phyloP scores from a whole-genome alignment of 2,329 filamentous ascomycete species.

The Ampelomyces quisqualis region DNA sequence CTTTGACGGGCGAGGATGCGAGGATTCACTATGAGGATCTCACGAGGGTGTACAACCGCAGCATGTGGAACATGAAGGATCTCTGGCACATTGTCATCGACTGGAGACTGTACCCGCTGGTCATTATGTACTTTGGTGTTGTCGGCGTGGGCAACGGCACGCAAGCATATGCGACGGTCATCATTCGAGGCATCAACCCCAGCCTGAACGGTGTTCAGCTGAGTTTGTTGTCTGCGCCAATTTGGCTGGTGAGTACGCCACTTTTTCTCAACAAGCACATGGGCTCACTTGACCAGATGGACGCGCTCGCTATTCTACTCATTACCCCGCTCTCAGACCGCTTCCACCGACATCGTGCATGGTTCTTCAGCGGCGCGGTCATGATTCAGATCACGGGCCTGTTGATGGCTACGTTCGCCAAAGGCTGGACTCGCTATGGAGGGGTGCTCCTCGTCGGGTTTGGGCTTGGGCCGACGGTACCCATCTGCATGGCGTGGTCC shows the following conservation, averaged over 20 bases:
- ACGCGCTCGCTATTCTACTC: slow-evolving; percentile 81
- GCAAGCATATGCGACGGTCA: slow-evolving; percentile 83
- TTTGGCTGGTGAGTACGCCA: slow-evolving; percentile 76
- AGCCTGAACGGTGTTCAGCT: slow-evolving; percentile 71
- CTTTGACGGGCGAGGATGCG: slow-evolving; percentile 74
- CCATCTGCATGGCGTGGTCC: slow-evolving; percentile 93
- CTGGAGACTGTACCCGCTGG: slow-evolving; percentile 84
- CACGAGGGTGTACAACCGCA: slow-evolving; percentile 73
- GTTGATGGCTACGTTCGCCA: slow-evolving; percentile 74
- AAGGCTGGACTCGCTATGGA: slow-evolving; percentile 81
- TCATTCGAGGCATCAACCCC: slow-evolving; percentile 77
- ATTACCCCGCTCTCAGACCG: slow-evolving; percentile 84
- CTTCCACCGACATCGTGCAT: slow-evolving; percentile 74
- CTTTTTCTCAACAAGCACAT: not conserved
- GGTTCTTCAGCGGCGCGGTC: slow-evolving; percentile 77
- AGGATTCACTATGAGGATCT: slow-evolving; percentile 80
- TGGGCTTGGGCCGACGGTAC: slow-evolving; percentile 84
- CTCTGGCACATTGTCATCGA: slow-evolving; percentile 71
- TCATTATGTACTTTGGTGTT: slow-evolving; percentile 92
- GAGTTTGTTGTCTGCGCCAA: slow-evolving; percentile 82
- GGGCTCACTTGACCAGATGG: slow-evolving; percentile 60
- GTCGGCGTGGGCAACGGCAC: slow-evolving; percentile 90
- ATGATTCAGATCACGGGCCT: slow-evolving; percentile 80
- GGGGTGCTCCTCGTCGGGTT: slow-evolving; percentile 89
- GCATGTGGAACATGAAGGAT: slow-evolving; percentile 72